phyloP scores from a whole-genome alignment of 345 rosid species.

The Boechera retrofracta region DNA sequence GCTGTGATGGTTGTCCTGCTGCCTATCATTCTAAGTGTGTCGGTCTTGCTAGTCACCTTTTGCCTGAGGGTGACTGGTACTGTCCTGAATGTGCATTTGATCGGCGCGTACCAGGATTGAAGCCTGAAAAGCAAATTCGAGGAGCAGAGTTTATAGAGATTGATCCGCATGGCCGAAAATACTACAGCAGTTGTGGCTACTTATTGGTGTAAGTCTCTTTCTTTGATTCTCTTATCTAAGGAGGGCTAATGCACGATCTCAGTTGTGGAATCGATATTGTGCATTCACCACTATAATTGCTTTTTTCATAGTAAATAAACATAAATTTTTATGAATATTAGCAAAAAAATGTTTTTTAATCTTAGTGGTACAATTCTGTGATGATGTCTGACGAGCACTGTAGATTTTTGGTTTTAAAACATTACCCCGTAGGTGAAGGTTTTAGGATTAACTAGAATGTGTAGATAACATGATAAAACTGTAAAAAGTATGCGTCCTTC shows the following conservation, averaged over 20 bases:
- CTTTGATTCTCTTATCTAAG: conserved; percentile 23
- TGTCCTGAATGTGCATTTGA: conserved; percentile 94
- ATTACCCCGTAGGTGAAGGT: conserved; percentile 6
- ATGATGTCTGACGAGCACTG: conserved; percentile 18
- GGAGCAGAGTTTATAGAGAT: conserved; percentile 88
- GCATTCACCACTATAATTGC: conserved; percentile 2
- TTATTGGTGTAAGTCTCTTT: conserved; percentile 87
- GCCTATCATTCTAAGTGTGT: conserved; percentile 98
- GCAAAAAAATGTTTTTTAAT: conserved; percentile 1
- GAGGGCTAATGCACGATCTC: conserved; percentile 29
- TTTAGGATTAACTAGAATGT: conserved; percentile 10
- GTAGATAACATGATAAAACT: conserved; percentile 24
- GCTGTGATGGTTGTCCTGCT: conserved; percentile 99
- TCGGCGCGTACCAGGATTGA: conserved; percentile 57
- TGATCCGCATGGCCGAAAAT: conserved; percentile 77
- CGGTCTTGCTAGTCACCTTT: conserved; percentile 75
- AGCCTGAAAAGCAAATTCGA: conserved; percentile 63
- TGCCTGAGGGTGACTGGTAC: conserved; percentile 97
- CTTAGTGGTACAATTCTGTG: conserved; percentile 13
- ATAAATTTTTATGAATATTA: neutral
- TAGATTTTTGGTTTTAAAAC: conserved; percentile 20
- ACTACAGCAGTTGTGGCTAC: conserved; percentile 83
- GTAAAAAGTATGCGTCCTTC: conserved; percentile 5
- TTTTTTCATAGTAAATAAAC: conserved; percentile 2
- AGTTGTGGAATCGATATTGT: conserved; percentile 10